Percentiles rank a stretch among this genome's conserved stretches.
Conservation (phyloP, 768 basidiomycete genomes). For the Suillus tomentosus region DNA sequence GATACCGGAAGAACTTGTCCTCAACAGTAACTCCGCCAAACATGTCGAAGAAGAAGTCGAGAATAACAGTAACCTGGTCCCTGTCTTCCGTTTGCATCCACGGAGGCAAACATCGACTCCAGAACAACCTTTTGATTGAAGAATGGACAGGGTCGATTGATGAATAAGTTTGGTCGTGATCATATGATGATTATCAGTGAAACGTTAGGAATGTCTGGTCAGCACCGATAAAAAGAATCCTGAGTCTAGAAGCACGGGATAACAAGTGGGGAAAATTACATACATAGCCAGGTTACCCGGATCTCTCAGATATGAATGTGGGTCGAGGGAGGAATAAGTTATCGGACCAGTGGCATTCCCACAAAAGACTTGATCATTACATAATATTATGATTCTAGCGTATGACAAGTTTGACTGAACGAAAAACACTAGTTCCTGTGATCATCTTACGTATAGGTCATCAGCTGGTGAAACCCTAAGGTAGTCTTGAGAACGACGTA, state of each 20-base stretch:
- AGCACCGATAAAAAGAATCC: neutral
- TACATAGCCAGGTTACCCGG: neutral
- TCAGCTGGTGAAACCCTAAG: neutral
- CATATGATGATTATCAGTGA: neutral
- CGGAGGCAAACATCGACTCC: neutral
- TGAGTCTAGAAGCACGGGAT: neutral
- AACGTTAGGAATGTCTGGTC: neutral
- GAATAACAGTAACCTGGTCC: neutral
- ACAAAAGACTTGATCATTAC: neutral
- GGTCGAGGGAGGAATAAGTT: neutral
- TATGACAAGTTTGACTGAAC: neutral
- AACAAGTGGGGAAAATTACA: neutral
- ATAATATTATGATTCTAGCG: neutral
- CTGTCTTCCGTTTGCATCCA: neutral
- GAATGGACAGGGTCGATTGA: neutral
- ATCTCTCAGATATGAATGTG: neutral
- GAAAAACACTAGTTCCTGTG: neutral
- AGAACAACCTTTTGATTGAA: slow-evolving; percentile 3
- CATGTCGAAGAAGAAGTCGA: neutral
- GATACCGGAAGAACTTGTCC: neutral
- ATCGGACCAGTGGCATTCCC: neutral
- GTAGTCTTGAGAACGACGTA: neutral
- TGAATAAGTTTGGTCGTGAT: neutral
- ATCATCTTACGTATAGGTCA: neutral
- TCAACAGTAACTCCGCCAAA: neutral